Base-by-base conservation (phyloP, 169 alveolate species). In the Plasmodium inui region DNA sequence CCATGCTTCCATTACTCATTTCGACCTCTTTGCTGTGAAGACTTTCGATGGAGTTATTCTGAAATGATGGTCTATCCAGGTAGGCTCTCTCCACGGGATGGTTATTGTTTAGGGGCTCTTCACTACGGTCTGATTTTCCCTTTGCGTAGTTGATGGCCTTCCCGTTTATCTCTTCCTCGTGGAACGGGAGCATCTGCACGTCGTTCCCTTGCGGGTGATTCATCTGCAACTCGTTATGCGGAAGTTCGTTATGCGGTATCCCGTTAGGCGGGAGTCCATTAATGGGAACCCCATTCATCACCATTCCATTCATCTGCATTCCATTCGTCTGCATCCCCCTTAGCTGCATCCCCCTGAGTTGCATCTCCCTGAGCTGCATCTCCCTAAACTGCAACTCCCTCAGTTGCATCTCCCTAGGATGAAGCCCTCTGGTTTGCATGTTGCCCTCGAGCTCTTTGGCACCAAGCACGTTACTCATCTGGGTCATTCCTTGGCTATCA, bases 31-130 rank as follows among this genome's bases (percentile, higher is more conserved):
- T 73, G 39, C 57, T 73, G 28, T 73, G 19, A 0, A 10, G 14
- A 84, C 61, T 72, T 46, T 84, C 84, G 57, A 84, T 17, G 3
- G 84, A 73, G 37, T 34, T 50, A 39, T 73, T 84, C 10, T 84
- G 39, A 26, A 41, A 19, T 41, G 32, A 19, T 26, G 26, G 39
- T n/a, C 73, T 70, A 0, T 70, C 82, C 9, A 28, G 57, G 32
- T 81, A 53, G 26, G 30, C 9, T 81, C 41, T 19, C 32, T 46
- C 76, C 88, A 81, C 3, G 7, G 10, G 34, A 19, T 37, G 84
- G 39, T 82, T 53, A 14, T 39, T 82, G 10, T 2, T 55, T 10
- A 28, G 3, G 37, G 10, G 22, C 30, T 82, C 89, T 19, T 78
- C 61, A 19, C 71, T 82, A 5, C 34, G 39, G 30, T 55, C 53